Conservation (phyloP, 331 rosid genomes). For the Phaseolus coccineus region DNA sequence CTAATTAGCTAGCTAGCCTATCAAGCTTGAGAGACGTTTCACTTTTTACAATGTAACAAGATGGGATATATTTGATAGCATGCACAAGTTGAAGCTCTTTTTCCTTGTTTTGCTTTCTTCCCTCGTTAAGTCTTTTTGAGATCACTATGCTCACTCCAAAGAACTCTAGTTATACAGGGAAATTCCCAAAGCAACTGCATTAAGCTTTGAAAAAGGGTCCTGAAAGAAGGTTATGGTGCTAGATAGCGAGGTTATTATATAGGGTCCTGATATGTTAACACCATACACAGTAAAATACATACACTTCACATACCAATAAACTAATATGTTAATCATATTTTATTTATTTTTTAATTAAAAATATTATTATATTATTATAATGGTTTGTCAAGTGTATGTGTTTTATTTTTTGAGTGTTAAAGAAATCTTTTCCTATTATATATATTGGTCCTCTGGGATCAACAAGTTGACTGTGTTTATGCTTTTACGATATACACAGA, state of each 20-base stretch:
- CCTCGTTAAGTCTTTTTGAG: neutral
- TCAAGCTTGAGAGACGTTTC: neutral
- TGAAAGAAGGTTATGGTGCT: conserved; percentile 19
- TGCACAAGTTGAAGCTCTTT: neutral
- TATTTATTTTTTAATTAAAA: no score
- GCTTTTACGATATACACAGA: conserved; percentile 29
- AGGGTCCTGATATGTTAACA: no score
- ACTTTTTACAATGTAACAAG: conserved; percentile 21
- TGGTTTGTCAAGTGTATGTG: no score
- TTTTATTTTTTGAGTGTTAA: no score
- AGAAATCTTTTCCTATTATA: neutral
- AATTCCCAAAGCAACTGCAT: conserved; percentile 23
- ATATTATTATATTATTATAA: no score
- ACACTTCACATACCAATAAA: no score
- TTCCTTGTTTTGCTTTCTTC: neutral
- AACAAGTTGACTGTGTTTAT: conserved; percentile 3
- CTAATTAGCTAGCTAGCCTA: conserved; percentile 9
- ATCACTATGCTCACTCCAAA: neutral
- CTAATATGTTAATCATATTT: no score
- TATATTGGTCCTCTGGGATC: neutral
- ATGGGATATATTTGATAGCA: neutral
- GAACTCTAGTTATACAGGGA: neutral
- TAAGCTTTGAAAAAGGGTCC: conserved; percentile 19
- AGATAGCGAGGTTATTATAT: neutral
- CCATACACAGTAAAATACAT: no score